Conservation (phyloP, 371 early-diverging fungal genomes). For the Mortierella sp. region DNA sequence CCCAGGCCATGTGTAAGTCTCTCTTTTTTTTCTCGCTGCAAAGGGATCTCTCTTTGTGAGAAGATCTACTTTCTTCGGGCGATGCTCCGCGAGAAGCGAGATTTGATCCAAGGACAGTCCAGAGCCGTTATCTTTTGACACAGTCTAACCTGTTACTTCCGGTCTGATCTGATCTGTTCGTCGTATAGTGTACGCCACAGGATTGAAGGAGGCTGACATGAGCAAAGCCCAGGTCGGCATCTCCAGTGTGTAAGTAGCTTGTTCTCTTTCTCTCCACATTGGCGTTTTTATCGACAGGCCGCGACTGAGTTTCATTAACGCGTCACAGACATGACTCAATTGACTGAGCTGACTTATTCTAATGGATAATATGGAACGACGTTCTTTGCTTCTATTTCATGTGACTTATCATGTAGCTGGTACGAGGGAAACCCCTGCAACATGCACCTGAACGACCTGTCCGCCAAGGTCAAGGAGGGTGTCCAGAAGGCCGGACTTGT, state of each 20-base stretch:
- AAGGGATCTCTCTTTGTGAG: not conserved
- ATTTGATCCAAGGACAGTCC: not conserved
- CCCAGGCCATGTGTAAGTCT: constrained; percentile 95
- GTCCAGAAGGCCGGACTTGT: constrained; percentile 90
- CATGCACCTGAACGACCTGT: constrained; percentile 96
- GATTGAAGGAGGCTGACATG: constrained; percentile 86
- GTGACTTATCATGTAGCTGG: constrained; percentile 69
- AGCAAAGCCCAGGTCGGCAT: constrained; percentile 94
- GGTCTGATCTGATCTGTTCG: not conserved
- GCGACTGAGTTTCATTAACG: not conserved
- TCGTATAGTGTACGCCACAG: constrained; percentile 91
- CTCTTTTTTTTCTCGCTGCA: not conserved
- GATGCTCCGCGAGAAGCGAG: not conserved
- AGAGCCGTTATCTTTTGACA: not conserved
- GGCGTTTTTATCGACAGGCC: not conserved
- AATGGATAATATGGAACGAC: not conserved
- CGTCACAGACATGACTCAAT: constrained; percentile 25
- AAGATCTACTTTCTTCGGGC: not conserved
- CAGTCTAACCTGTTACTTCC: not conserved
- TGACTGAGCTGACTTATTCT: constrained; percentile 13
- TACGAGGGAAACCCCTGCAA: constrained; percentile 99
- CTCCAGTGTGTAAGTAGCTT: constrained; percentile 82
- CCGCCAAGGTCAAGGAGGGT: constrained; percentile 91
- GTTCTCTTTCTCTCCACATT: not conserved
- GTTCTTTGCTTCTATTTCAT: not conserved